Percentiles rank a stretch among this genome's conserved stretches.
These are phyloP conservation scores for Antrodiella citrinella DNA, from an alignment of 768 basidiomycete species.

Conservation along the genomic window DNA sequence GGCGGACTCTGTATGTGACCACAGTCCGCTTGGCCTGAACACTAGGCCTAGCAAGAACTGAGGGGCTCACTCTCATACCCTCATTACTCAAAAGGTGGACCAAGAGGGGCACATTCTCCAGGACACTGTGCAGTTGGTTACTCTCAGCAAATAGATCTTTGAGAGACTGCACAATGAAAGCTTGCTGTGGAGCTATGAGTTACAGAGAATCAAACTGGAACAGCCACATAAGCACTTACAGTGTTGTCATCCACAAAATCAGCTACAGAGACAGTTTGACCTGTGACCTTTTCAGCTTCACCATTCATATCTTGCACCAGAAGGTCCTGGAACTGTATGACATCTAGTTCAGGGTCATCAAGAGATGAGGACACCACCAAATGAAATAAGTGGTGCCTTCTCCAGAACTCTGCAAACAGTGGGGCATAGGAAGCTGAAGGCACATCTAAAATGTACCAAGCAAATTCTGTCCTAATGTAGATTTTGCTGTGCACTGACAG, in stretches of 20 bases:
- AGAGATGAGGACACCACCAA: slow-evolving; percentile 25
- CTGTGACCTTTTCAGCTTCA: too few relatives aligned
- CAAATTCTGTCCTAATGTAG: slow-evolving; percentile 50
- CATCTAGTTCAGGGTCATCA: background rate
- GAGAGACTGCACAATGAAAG: background rate
- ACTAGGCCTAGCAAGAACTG: background rate
- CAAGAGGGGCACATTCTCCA: background rate
- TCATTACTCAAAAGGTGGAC: background rate
- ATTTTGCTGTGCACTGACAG: slow-evolving; percentile 37
- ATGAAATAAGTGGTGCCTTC: slow-evolving; percentile 36
- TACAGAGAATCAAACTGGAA: too few relatives aligned
- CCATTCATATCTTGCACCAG: too few relatives aligned
- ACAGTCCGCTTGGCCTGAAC: background rate
- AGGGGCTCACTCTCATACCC: background rate
- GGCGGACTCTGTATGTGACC: slow-evolving; percentile 1
- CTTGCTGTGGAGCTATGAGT: too few relatives aligned
- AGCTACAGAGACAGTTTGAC: slow-evolving; percentile 31
- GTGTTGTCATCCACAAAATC: slow-evolving; percentile 39
- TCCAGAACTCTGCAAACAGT: slow-evolving; percentile 41
- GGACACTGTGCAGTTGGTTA: background rate
- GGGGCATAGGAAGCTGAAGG: slow-evolving; percentile 39
- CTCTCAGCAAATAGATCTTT: background rate
- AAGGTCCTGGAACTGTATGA: too few relatives aligned
- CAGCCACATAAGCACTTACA: slow-evolving; percentile 24
- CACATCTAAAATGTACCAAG: slow-evolving; percentile 62